Percentiles rank a stretch among this genome's conserved stretches.
Evolutionary conservation across 805 yeast species (phyloP).

Genomic region (Candida rishiriensis): DNA sequence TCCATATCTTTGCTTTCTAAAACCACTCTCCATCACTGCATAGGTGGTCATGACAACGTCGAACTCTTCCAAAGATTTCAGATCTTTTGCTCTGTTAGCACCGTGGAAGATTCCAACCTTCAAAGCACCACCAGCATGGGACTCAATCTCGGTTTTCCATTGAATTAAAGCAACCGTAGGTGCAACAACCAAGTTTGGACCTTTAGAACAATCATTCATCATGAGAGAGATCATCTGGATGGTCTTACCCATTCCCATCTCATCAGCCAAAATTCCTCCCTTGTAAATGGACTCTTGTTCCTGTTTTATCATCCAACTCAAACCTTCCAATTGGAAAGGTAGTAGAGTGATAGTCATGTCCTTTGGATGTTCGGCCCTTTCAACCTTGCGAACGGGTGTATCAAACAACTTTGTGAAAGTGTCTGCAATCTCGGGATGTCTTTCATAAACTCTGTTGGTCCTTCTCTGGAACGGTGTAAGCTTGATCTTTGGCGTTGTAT

Average conservation of each 20-base stretch:
- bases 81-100: constrained; percentile 60
- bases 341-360: constrained; percentile 69
- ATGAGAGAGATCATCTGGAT: constrained; percentile 91
- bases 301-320: constrained; percentile 82
- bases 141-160: constrained; percentile 91
- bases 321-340: constrained; percentile 92
- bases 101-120: constrained; percentile 81
- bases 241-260: constrained; percentile 99
- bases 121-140: constrained; percentile 70
- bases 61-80: constrained; percentile 51
- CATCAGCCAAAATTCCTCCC: constrained; percentile 96
- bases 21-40: constrained; percentile 85
- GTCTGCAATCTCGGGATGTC: constrained; percentile 73
- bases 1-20: constrained; percentile 78
- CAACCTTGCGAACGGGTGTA: constrained; percentile 42
- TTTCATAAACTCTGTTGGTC: constrained; percentile 61
- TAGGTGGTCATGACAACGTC: constrained; percentile 91
- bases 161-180: constrained; percentile 99
- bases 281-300: constrained; percentile 75
- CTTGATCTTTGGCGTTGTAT: constrained; percentile 44
- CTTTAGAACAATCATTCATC: constrained; percentile 58
- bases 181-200: constrained; percentile 87
- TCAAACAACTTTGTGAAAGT: constrained; percentile 64
- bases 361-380: constrained; percentile 67
- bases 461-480: constrained; percentile 65